phyloP scores from a whole-genome alignment of 768 basidiomycete genomes.

The Tephrocybe sp. region DNA sequence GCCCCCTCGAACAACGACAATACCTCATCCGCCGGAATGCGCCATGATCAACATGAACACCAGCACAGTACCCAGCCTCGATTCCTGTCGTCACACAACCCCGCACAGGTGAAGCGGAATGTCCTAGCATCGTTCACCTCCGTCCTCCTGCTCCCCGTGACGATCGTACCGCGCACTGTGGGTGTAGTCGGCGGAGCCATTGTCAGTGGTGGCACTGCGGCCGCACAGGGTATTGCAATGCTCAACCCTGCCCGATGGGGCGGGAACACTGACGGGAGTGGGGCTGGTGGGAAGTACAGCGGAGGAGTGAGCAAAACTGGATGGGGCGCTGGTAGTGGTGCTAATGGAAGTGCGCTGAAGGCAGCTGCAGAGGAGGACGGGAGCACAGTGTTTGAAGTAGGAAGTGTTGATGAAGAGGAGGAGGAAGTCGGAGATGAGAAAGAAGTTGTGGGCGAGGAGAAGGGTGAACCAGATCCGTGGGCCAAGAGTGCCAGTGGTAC shows the following conservation, averaged over 20 bases:
- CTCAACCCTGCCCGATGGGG: constrained; percentile 88
- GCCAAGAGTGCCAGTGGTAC: constrained; percentile 5
- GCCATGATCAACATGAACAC: not conserved
- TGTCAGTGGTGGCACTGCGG: constrained; percentile 69
- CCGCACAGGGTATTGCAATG: constrained; percentile 85
- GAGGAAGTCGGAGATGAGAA: constrained; percentile 28
- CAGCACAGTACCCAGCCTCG: constrained; percentile 36
- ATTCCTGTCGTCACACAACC: constrained; percentile 84
- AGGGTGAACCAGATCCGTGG: constrained; percentile 13
- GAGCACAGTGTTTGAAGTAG: constrained; percentile 50
- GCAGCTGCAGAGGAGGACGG: constrained; percentile 34
- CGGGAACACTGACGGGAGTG: constrained; percentile 25
- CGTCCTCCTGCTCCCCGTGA: constrained; percentile 88
- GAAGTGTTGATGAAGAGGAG: constrained; percentile 36
- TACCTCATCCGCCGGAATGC: not conserved
- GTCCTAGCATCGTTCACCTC: constrained; percentile 91
- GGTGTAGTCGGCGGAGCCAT: constrained; percentile 66
- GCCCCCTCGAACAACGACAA: constrained; percentile 10
- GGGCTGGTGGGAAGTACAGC: constrained; percentile 1
- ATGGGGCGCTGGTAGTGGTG: constrained; percentile 20
- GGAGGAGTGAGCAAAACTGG: constrained; percentile 19
- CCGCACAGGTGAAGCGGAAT: constrained; percentile 88
- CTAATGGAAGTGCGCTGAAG: constrained; percentile 16
- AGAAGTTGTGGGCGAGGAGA: constrained; percentile 11
- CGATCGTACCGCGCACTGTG: constrained; percentile 87